Conservation (phyloP, 148 eudicot species). For the Polygonum aviculare region DNA sequence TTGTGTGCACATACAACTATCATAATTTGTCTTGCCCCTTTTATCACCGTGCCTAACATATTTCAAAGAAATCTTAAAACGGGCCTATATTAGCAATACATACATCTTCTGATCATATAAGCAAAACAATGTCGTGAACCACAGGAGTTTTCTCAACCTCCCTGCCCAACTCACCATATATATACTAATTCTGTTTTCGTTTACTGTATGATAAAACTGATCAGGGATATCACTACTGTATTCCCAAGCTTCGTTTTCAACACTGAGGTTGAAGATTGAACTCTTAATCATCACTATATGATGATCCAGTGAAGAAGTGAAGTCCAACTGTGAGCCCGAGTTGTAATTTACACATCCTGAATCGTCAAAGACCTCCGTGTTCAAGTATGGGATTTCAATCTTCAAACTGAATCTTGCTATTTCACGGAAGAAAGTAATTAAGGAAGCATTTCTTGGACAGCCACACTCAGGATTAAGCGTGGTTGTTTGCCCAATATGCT, state of each 20-base stretch:
- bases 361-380: neutral
- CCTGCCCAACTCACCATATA: neutral
- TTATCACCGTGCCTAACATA: neutral
- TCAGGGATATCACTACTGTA: slow-evolving; percentile 6
- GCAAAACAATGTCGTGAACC: neutral
- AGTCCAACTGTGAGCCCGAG: neutral
- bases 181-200: neutral
- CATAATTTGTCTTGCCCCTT: neutral
- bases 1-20: neutral
- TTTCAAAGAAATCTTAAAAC: neutral
- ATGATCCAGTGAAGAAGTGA: neutral
- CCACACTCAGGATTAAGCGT: neutral
- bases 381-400: neutral
- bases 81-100: neutral
- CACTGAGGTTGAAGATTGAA: neutral
- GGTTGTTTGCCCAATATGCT: neutral
- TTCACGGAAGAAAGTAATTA: neutral
- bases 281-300: neutral
- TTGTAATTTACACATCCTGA: neutral
- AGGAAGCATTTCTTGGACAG: neutral
- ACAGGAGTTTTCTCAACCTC: neutral
- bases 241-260: neutral
- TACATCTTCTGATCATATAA: neutral
- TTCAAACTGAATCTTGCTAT: neutral
- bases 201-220: neutral